Evolutionary conservation across 768 basidiomycete species (phyloP), one percentile per base, ranked within the genome.

Genomic region (Peribolospora kevripleyi): DNA sequence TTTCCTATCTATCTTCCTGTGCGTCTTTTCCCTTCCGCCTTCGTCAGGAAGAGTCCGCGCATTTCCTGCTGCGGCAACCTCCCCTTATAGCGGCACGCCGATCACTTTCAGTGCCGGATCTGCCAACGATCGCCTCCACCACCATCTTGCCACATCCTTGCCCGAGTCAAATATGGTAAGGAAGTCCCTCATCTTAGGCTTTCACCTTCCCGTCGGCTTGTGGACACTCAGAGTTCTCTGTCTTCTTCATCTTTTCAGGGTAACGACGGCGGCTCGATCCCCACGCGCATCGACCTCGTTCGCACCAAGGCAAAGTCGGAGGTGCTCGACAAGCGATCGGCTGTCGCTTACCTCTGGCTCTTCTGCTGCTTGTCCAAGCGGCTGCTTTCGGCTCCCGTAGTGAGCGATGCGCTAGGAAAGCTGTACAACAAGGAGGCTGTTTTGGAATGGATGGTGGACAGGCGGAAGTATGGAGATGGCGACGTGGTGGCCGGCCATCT

Each of bases 351-450:
- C 63, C 78, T 79, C 9, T 97, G 85, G 87, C 77, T 83, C 58
- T 87, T 84, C 66, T 98, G 93, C 65, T 87, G 90, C 7, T 72
- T 98, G 3, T 93, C 90, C 46, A 95, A 95, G 77, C 75, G 76
- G 54, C 80, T 79, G n/a, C 73, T 97, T 2, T 78, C 80, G 62
- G 79, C 84, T 56, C 93, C 93, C 0, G 72, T 95, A 5, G 93
- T 95, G 0, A 80, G 88, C 0, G 91, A 87, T 68, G 79, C 79
- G 0, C 73, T 95, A 0, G 93, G 93, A 8, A 91, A 90, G 66
- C 71, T 98, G 0, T 97, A 95, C 66, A 98, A 95, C 69, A 93
- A 91, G 65, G 91, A 91, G 61, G 77, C 90, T 1, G 72, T 98
- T 38, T 75, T 98, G 46, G 85, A 93, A 66, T 91, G 80, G 68